phyloP scores from a whole-genome alignment of 2,329 filamentous ascomycete species.

The Coniella lustricola region DNA sequence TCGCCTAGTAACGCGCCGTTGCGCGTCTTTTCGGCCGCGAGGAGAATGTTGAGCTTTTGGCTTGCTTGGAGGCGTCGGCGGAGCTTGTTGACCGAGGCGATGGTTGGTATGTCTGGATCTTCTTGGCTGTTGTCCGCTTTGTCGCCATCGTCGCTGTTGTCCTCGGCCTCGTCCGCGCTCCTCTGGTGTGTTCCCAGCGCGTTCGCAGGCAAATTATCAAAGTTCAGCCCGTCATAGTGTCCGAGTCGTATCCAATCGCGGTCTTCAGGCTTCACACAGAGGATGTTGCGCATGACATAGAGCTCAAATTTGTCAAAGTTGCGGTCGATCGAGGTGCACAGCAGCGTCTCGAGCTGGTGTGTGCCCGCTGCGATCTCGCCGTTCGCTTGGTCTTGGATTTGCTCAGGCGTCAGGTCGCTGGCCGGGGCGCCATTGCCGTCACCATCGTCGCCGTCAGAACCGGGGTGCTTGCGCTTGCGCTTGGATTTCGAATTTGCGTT shows the following conservation, averaged over 20 bases:
- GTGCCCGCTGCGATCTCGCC: constrained; percentile 83
- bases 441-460: neutral
- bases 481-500: constrained; percentile 24
- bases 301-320: constrained; percentile 85
- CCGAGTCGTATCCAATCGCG: constrained; percentile 71
- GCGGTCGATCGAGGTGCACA: constrained; percentile 75
- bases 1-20: constrained; percentile 66
- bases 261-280: constrained; percentile 62
- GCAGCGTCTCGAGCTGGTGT: constrained; percentile 74
- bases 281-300: constrained; percentile 79
- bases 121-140: constrained; percentile 17
- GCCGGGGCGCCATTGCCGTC: constrained; percentile 8
- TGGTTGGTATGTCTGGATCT: constrained; percentile 39
- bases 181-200: constrained; percentile 1
- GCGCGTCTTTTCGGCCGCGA: constrained; percentile 61
- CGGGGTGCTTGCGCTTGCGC: constrained; percentile 9
- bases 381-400: constrained; percentile 40
- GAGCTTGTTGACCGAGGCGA: constrained; percentile 64
- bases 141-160: neutral
- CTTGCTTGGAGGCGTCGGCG: constrained; percentile 71
- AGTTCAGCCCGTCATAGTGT: constrained; percentile 70
- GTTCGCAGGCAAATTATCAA: constrained; percentile 22
- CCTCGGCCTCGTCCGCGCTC: constrained; percentile 13
- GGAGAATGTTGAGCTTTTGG: constrained; percentile 62
- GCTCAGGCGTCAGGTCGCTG: constrained; percentile 11